Evolutionary conservation across 169 alveolate species (phyloP), one percentile per base, ranked within the genome.

Genomic region (Plasmodium knowlesi): DNA sequence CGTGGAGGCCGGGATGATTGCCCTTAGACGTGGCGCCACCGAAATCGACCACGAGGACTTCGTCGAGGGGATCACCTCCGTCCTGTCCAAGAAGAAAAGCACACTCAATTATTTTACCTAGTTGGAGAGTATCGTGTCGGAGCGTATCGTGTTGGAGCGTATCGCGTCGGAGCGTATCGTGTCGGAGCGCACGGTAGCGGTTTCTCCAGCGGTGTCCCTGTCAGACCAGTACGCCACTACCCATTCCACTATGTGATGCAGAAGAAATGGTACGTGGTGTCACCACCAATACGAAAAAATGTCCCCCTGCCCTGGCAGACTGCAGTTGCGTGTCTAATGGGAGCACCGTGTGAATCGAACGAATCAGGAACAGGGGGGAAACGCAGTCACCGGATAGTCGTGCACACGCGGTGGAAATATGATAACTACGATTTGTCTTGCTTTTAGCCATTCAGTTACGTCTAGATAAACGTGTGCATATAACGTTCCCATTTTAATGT

Each of bases 1-100:
- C 89, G 99, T 98, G 28, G 99, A 98, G 95, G 99, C 99, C 12
- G 99, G 99, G 46, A 99, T 99, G 99, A 98, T 98, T 67, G 99
- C 99, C 19, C 95, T 98, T 22, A 97, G 99, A 78, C 97, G 99
- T 94, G 99, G 99, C 16, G 99, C 99, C 41, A 97, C 99, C 22
- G 98, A 98, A 93, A 96, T 99, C 46, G 98, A 97, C 92, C 99
- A 99, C 95, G 99, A 99, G 96, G 99, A 99, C 95, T 99, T 98
- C 83, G 99, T 99, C 30, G 99, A 98, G 92, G 99, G 99, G 10
- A 98, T 99, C 80, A 98, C 99, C 16, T 98, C 99, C 30, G 99
- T 99, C 50, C 98, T 98, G 94, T 99, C 99, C 19, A 99, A 99
- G 97, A 99, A 99, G 97, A 99, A 99, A 96, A 98, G 99, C 83